Percentiles rank a stretch among this genome's conserved stretches.
phyloP scores from a whole-genome alignment of 2,329 filamentous ascomycete genomes.

The Calonectria hongkongensis region DNA sequence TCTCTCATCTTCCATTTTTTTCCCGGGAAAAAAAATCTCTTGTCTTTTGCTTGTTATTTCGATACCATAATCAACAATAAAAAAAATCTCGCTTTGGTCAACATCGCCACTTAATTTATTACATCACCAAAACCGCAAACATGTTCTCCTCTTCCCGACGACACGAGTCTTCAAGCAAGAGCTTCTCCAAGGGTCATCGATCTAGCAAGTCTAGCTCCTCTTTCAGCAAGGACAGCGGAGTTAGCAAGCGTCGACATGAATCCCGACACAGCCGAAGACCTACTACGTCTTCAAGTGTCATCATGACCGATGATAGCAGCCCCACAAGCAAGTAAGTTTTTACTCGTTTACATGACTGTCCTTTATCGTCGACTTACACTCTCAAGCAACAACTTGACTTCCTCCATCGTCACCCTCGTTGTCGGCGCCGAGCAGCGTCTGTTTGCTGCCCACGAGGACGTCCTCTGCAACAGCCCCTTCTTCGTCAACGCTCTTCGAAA shows the following conservation, averaged over 20 bases:
- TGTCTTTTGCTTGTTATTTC: conserved; percentile 35
- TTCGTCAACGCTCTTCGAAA: conserved; percentile 71
- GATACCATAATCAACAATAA: conserved; percentile 37
- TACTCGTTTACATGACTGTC: conserved; percentile 2
- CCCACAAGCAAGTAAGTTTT: conserved; percentile 66
- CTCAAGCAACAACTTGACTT: conserved; percentile 71
- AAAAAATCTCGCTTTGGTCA: conserved; percentile 26
- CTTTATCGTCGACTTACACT: conserved; percentile 29
- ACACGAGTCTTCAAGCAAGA: conserved; percentile 68
- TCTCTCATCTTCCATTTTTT: conserved; percentile 43
- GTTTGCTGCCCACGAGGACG: conserved; percentile 93
- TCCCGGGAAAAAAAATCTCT: conserved; percentile 9
- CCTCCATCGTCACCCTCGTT: conserved; percentile 85
- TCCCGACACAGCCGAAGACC: conserved; percentile 66
- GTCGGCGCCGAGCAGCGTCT: conserved; percentile 89
- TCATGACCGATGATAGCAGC: conserved; percentile 61
- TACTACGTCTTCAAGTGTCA: conserved; percentile 66
- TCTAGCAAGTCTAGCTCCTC: conserved; percentile 70
- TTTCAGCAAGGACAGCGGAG: conserved; percentile 72
- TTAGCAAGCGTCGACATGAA: conserved; percentile 74
- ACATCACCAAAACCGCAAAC: conserved; percentile 39
- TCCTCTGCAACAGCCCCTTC: conserved; percentile 86
- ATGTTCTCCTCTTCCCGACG: conserved; percentile 71
- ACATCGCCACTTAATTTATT: conserved; percentile 41
- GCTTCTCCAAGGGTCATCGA: conserved; percentile 73